Evolutionary conservation across 805 yeast genomes (phyloP).

Genomic region (Jamesozyma lodderae): DNA sequence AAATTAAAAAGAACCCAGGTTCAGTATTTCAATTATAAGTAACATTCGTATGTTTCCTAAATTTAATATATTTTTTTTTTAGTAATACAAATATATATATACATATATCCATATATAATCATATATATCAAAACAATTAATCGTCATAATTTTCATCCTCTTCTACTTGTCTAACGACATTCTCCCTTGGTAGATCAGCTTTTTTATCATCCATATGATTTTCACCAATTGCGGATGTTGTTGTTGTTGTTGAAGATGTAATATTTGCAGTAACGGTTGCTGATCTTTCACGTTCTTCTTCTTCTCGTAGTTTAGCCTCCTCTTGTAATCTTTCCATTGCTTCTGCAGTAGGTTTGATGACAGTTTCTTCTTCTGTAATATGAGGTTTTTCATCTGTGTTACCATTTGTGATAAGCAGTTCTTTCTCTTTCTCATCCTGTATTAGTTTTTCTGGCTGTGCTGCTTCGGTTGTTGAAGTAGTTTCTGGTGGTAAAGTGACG

Average conservation of each 20-base stretch:
- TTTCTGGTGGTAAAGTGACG: no score
- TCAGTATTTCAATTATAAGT: no score
- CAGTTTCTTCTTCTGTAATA: constrained; percentile 13
- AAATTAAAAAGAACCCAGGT: no score
- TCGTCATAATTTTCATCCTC: constrained; percentile 41
- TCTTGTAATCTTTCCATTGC: constrained; percentile 34
- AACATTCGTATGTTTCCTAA: no score
- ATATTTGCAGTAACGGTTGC: background rate
- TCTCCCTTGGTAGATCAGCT: constrained; percentile 13
- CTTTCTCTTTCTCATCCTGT: background rate
- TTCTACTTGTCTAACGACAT: constrained; percentile 33
- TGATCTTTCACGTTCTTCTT: constrained; percentile 23
- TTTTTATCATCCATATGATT: constrained; percentile 8
- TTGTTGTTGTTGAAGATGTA: constrained; percentile 1
- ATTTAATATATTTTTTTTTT: background rate
- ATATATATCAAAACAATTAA: constrained; percentile 13
- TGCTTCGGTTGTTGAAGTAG: no score
- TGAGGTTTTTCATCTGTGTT: background rate
- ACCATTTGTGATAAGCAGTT: background rate
- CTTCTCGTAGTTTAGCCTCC: constrained; percentile 34
- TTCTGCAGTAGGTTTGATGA: constrained; percentile 30
- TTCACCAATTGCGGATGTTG: constrained; percentile 4
- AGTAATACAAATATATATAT: background rate
- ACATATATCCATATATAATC: background rate
- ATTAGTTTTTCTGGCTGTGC: background rate